Evolutionary conservation across 164 flowering plant species (phyloP).

Genomic region (Nymphaea thermarum): DNA sequence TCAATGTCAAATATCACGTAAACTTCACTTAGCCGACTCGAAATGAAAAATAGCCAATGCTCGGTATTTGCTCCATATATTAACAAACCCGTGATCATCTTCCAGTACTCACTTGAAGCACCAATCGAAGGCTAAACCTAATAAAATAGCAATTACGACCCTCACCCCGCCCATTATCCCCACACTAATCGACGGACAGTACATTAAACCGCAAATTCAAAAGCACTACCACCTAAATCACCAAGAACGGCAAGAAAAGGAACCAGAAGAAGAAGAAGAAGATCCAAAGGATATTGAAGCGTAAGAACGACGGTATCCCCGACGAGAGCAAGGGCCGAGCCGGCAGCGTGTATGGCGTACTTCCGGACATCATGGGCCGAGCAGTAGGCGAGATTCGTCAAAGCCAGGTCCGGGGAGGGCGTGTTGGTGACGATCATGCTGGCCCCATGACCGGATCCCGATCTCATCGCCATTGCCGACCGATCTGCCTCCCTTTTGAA

Average conservation of each 20-base stretch:
- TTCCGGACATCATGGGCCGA: conserved; percentile 44
- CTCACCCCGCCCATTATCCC: not conserved
- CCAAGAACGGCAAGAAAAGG: not conserved
- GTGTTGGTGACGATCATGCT: conserved; percentile 50
- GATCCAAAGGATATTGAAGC: conserved; percentile 64
- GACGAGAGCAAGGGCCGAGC: conserved; percentile 33
- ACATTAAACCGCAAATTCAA: not conserved
- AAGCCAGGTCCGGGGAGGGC: conserved; percentile 60
- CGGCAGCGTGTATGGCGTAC: conserved; percentile 44
- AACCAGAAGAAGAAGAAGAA: not conserved
- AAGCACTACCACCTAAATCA: not conserved
- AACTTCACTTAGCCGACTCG: no score
- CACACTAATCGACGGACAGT: not conserved
- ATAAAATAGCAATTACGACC: not conserved
- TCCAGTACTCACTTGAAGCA: no score
- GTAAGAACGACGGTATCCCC: conserved; percentile 57
- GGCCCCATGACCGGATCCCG: conserved; percentile 11
- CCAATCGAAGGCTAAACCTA: not conserved
- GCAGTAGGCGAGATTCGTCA: conserved; percentile 45
- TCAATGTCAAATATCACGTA: no score
- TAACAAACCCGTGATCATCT: no score
- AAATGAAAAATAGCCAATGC: no score
- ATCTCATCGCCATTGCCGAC: conserved; percentile 24
- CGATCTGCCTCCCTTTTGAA: no score
- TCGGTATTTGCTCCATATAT: no score